Base-by-base conservation (phyloP, 805 yeast species). In the Zygoascus flipseniorum region DNA sequence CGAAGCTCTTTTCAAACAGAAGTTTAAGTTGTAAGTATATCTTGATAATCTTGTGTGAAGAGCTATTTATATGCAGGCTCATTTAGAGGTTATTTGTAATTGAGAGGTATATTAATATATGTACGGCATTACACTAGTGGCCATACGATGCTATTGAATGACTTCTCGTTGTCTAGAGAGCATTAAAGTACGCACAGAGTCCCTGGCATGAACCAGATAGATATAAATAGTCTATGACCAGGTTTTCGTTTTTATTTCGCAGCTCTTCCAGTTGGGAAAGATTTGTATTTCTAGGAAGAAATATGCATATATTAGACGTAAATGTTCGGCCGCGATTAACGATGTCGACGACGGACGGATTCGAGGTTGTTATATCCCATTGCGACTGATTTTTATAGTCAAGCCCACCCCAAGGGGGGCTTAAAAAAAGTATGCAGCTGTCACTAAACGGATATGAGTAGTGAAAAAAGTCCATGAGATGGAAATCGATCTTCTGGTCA, bases 371-470 rank as follows among this genome's bases (percentile, higher is more conserved):
- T 41, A 61, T 47, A 31, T 59, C 56, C 59, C 60, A 63, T 11
- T 48, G 10, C 4, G 50, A 50, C 9, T 42, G 48, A 2, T 55
- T 31, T 3, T 50, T 32, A 37, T 86, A 87, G 1, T 68, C 64
- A 0, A 88, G 85, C 0, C 96, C 96, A 35, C 95, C 95, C 96
- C 96, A 87, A 0, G 96, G 96, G 0, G 95, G 95, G 2, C 92
- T 84, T 8, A 80, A 76, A 68, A 85, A 86, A 4, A 81, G 72
- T 8, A 42, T 28, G 13, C 31, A 71, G 58, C 80, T 85, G 41
- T 77, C 72, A 23, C 43, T 50, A 32, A 48, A 18, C 2, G 19
- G 18, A 20, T 11, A n/a, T n/a, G 37, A 49, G 11, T 74, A 53
- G 23, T 69, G 63, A 31, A 66, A 65, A 76, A 82, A 83, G 56